Evolutionary conservation across 140 eudicot species (phyloP).

Genomic region (Ambrosia hybrid): DNA sequence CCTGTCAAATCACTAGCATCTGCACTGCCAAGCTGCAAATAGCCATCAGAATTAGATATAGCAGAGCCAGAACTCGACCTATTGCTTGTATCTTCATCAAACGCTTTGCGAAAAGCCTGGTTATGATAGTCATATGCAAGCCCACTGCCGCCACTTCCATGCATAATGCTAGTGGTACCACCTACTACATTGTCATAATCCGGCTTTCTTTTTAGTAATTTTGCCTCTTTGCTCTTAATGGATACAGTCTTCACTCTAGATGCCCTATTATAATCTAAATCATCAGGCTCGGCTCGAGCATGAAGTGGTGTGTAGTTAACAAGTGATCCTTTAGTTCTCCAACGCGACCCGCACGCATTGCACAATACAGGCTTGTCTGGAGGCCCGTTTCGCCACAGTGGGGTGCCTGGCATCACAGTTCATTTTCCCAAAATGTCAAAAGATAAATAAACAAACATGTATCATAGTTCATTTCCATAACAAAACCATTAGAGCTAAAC

Average conservation of each 20-base stretch:
- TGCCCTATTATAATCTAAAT: conserved; percentile 62
- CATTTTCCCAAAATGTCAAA: conserved; percentile 15
- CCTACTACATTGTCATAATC: conserved; percentile 45
- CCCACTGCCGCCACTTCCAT: conserved; percentile 32
- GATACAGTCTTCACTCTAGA: conserved; percentile 59
- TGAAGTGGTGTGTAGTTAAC: conserved; percentile 90
- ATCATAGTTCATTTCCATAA: neutral
- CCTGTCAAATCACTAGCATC: conserved; percentile 98
- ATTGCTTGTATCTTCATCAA: conserved; percentile 91
- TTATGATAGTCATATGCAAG: conserved; percentile 39
- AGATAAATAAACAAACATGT: neutral
- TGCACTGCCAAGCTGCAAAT: conserved; percentile 75
- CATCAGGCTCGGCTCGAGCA: conserved; percentile 79
- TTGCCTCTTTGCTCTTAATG: conserved; percentile 72
- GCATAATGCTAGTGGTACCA: conserved; percentile 30
- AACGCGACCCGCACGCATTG: conserved; percentile 98
- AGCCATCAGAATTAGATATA: conserved; percentile 88
- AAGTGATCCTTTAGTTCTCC: conserved; percentile 98
- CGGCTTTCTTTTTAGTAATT: conserved; percentile 72
- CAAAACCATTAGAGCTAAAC: neutral
- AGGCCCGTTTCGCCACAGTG: conserved; percentile 99
- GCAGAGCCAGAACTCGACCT: conserved; percentile 99
- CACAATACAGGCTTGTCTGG: conserved; percentile 97
- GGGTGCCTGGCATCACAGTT: conserved; percentile 66
- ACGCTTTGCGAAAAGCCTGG: conserved; percentile 46